Evolutionary conservation across 2,329 filamentous ascomycete genomes (phyloP).

Genomic region (Sporothrix euskadiensis): DNA sequence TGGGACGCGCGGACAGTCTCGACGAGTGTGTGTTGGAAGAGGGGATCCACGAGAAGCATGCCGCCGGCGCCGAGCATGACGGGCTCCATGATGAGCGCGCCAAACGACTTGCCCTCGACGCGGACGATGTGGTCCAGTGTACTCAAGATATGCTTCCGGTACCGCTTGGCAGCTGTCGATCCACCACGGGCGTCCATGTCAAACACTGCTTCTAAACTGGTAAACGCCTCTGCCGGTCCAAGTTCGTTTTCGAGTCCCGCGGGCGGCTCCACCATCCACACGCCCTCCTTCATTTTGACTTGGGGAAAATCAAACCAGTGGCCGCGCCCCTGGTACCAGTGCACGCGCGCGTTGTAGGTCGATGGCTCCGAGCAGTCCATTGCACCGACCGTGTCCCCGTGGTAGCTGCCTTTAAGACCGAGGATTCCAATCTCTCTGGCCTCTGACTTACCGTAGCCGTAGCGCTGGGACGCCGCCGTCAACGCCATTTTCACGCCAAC

Average conservation of each 20-base stretch:
- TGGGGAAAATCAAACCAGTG: slow-evolving; percentile 80
- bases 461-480: slow-evolving; percentile 65
- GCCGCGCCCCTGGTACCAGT: slow-evolving; percentile 80
- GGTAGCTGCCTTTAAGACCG: slow-evolving; percentile 77
- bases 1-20: slow-evolving; percentile 61
- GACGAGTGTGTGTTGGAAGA: slow-evolving; percentile 74
- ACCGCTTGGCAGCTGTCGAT: slow-evolving; percentile 51
- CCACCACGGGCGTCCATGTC: slow-evolving; percentile 25
- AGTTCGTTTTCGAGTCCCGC: not conserved
- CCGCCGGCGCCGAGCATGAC: slow-evolving; percentile 79
- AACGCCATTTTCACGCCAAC: slow-evolving; percentile 85
- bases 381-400: slow-evolving; percentile 83
- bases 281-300: slow-evolving; percentile 64
- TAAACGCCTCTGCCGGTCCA: slow-evolving; percentile 2
- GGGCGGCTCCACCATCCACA: slow-evolving; percentile 63
- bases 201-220: slow-evolving; percentile 2
- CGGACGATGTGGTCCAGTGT: slow-evolving; percentile 53
- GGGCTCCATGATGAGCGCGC: slow-evolving; percentile 77
- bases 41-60: slow-evolving; percentile 80
- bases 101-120: slow-evolving; percentile 64
- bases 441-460: slow-evolving; percentile 61
- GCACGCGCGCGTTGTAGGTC: slow-evolving; percentile 76
- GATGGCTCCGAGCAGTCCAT: slow-evolving; percentile 83
- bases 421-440: slow-evolving; percentile 58
- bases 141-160: slow-evolving; percentile 59